Evolutionary conservation across 2,329 filamentous ascomycete species (phyloP).

Genomic region (Parasarocladium wereldwijsianum): DNA sequence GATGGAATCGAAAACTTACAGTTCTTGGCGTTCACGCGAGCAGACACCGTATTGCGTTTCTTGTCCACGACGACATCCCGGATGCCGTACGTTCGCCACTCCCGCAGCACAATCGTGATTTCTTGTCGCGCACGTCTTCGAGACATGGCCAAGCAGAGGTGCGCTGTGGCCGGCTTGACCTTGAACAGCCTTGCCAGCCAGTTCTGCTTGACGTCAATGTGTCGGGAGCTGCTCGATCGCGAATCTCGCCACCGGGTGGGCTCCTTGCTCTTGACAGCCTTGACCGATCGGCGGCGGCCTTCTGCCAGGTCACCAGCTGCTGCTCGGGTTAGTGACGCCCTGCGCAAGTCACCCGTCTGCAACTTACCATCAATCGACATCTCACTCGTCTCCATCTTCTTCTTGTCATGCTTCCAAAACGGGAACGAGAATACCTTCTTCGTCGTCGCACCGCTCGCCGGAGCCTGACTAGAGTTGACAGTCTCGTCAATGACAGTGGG

Average conservation of each 20-base stretch:
- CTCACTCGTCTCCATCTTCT: conserved; percentile 24
- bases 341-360: neutral
- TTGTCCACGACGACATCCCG: conserved; percentile 67
- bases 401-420: conserved; percentile 39
- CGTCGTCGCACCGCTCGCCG: conserved; percentile 19
- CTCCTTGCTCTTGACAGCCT: conserved; percentile 2
- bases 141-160: conserved; percentile 61
- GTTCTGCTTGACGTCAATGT: conserved; percentile 57
- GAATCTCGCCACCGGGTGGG: conserved; percentile 4
- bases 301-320: conserved; percentile 1
- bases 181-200: conserved; percentile 85
- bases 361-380: conserved; percentile 30
- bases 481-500: conserved; percentile 10
- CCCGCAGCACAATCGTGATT: conserved; percentile 56
- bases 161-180: conserved; percentile 66
- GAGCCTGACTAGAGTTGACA: conserved; percentile 1
- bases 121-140: conserved; percentile 60
- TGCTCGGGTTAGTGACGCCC: too few species aligned
- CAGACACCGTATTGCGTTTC: conserved; percentile 64
- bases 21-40: conserved; percentile 60
- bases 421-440: conserved; percentile 38
- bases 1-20: conserved; percentile 38
- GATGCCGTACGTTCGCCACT: conserved; percentile 75
- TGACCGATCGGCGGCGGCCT: neutral
- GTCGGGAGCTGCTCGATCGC: conserved; percentile 21